Conservation (phyloP, 257 asterid species). For the Cynanchum wilfordii region DNA sequence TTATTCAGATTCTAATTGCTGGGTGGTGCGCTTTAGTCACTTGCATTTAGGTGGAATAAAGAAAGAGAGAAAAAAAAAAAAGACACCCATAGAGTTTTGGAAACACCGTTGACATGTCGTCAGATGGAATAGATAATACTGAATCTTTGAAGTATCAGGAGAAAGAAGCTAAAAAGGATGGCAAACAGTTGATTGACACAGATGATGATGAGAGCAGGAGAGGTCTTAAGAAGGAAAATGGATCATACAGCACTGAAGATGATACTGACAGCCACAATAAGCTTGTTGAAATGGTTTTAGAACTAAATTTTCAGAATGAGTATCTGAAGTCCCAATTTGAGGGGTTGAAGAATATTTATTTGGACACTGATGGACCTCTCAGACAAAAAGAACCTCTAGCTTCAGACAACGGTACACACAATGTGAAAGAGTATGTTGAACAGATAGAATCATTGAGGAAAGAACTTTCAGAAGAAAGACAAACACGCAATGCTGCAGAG, state of each 20-base stretch:
- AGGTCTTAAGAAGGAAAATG: slow-evolving; percentile 41
- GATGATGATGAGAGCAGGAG: slow-evolving; percentile 23
- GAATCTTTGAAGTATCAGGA: slow-evolving; percentile 35
- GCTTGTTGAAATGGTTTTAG: slow-evolving; percentile 65
- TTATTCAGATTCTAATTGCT: background rate
- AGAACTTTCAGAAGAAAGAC: slow-evolving; percentile 77
- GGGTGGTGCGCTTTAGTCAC: background rate
- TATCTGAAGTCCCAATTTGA: slow-evolving; percentile 73
- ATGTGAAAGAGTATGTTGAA: slow-evolving; percentile 41
- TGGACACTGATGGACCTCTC: slow-evolving; percentile 26
- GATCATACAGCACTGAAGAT: slow-evolving; percentile 24
- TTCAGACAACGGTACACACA: slow-evolving; percentile 26
- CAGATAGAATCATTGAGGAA: slow-evolving; percentile 59
- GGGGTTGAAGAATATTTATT: slow-evolving; percentile 41
- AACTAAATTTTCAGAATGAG: slow-evolving; percentile 79
- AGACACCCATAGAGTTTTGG: background rate
- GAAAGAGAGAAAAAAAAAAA: background rate
- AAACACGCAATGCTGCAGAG: slow-evolving; percentile 84
- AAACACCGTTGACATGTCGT: slow-evolving; percentile 33
- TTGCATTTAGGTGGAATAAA: background rate
- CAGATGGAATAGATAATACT: slow-evolving; percentile 38
- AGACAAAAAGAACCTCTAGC: slow-evolving; percentile 25
- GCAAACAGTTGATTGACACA: slow-evolving; percentile 35
- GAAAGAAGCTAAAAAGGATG: slow-evolving; percentile 27
- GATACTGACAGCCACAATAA: slow-evolving; percentile 42